Conservation (phyloP, 108 stramenopile genomes). For the Cyclotella kingstonii region DNA sequence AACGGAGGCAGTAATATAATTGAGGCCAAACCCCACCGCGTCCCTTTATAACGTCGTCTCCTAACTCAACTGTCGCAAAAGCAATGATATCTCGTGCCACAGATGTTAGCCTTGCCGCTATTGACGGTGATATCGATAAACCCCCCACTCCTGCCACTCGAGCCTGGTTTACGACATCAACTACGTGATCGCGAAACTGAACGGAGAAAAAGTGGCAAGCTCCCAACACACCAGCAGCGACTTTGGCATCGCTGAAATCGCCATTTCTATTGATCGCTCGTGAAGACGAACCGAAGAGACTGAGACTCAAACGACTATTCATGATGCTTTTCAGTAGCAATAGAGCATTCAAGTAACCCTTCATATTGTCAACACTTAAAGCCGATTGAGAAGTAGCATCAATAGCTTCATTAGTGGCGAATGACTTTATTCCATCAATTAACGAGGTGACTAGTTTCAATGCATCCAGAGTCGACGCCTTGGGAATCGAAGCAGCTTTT, state of each 20-base stretch:
- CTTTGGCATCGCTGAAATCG: background rate
- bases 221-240: slow-evolving; percentile 16
- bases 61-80: slow-evolving; percentile 27
- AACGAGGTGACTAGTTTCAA: slow-evolving; percentile 18
- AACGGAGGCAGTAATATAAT: slow-evolving; percentile 31
- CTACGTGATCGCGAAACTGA: slow-evolving; percentile 29
- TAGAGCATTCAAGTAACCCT: slow-evolving; percentile 26
- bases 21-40: slow-evolving; percentile 29
- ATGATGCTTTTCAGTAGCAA: slow-evolving; percentile 19
- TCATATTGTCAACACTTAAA: slow-evolving; percentile 6
- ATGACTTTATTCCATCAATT: slow-evolving; percentile 13
- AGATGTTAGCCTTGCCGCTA: slow-evolving; percentile 3
- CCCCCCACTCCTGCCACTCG: slow-evolving; percentile 11
- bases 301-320: slow-evolving; percentile 10
- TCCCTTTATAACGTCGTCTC: slow-evolving; percentile 20
- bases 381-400: too few relatives aligned
- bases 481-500: slow-evolving; percentile 1
- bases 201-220: slow-evolving; percentile 27
- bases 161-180: slow-evolving; percentile 22
- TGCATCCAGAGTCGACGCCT: slow-evolving; percentile 17
- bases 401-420: background rate
- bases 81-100: slow-evolving; percentile 19
- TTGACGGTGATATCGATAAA: background rate
- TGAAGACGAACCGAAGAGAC: background rate
- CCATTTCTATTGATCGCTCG: background rate